A percentile compares a stretch with the other conserved stretches of the same genome.
Evolutionary conservation across 768 basidiomycete species (phyloP).

Genomic region (Xerocomellus amylosporus): DNA sequence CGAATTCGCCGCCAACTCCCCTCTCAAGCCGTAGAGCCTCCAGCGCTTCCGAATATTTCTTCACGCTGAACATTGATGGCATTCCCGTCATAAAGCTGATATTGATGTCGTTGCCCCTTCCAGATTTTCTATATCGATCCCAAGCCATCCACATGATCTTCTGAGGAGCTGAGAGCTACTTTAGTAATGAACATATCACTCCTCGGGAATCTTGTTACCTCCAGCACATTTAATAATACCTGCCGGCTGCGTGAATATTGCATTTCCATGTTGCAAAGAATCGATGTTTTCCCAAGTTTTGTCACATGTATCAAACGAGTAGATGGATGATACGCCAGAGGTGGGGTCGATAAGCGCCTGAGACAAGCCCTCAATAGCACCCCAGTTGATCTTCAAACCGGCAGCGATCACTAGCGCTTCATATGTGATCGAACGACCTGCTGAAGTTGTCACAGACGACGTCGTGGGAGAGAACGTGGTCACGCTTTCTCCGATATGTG

Average conservation of each 20-base stretch:
- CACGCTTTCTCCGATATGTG: slow-evolving; percentile 69
- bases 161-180: slow-evolving; percentile 59
- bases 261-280: slow-evolving; percentile 69
- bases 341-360: slow-evolving; percentile 72
- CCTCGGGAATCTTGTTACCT: slow-evolving; percentile 42
- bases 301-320: slow-evolving; percentile 86
- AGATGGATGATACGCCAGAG: slow-evolving; percentile 88
- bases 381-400: slow-evolving; percentile 86
- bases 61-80: slow-evolving; percentile 96
- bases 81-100: slow-evolving; percentile 85
- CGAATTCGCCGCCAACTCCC: slow-evolving; percentile 76
- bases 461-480: slow-evolving; percentile 69
- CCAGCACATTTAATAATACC: slow-evolving; percentile 94
- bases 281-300: slow-evolving; percentile 86
- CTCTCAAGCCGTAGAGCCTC: slow-evolving; percentile 74
- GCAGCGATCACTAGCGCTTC: slow-evolving; percentile 87
- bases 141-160: slow-evolving; percentile 98
- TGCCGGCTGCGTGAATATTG: slow-evolving; percentile 93
- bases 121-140: slow-evolving; percentile 70
- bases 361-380: slow-evolving; percentile 66
- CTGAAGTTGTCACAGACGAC: slow-evolving; percentile 69
- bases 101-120: slow-evolving; percentile 53
- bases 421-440: slow-evolving; percentile 71
- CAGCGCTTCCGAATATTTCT: slow-evolving; percentile 91
- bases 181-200: slow-evolving; percentile 1